Base-by-base conservation (phyloP, 352 stramenopile genomes). In the Phytopythium montanum region DNA sequence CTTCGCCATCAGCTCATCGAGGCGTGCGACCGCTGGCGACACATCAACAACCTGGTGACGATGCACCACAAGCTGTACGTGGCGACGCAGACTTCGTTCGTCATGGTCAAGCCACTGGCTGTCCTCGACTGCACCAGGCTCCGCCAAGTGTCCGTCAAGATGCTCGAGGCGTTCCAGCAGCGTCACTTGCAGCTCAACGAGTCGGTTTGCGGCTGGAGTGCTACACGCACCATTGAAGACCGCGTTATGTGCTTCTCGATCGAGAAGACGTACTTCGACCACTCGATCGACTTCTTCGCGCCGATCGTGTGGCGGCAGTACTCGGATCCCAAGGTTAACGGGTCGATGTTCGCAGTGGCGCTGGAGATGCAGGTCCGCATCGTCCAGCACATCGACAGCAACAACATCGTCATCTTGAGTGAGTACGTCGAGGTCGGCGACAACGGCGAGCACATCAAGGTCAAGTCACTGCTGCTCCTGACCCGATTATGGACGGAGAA, bases 291-390 rank as follows among this genome's bases (percentile, higher is more conserved):
- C 49, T 54, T 29, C 18, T 25, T 5, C 49, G 28, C 18, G 0
- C 28, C 49, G 10, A 42, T 54, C 6, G n/a, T 38, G 26, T 54
- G 49, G 49, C 29, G 49, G 6, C 29, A 39, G 13, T 39, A 39
- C 26, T 25, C 48, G 6, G 31, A n/a, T 2, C 49, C 49, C 16
- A 18, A 54, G 2, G 28, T 54, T 29, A 19, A 7, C 28, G n/a
- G 49, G 28, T 34, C 49, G 18, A 7, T 54, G 13, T 54, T 29
- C 28, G 14, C 28, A 7, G 7, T 29, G 3, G 25, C 28, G 14
- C 49, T 54, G 4, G 49, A 54, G 49, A 54, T 54, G 49, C 49
- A 54, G 16, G 28, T 54, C 19, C 49, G 49, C 5, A 14, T 54
- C 21, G 49, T 54, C 33, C 49, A 54, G 8, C 5, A 21, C 5